Evolutionary conservation across 75 land plant species (phyloP), one percentile per base, ranked within the genome.

Genomic region (Larix kaempferi): DNA sequence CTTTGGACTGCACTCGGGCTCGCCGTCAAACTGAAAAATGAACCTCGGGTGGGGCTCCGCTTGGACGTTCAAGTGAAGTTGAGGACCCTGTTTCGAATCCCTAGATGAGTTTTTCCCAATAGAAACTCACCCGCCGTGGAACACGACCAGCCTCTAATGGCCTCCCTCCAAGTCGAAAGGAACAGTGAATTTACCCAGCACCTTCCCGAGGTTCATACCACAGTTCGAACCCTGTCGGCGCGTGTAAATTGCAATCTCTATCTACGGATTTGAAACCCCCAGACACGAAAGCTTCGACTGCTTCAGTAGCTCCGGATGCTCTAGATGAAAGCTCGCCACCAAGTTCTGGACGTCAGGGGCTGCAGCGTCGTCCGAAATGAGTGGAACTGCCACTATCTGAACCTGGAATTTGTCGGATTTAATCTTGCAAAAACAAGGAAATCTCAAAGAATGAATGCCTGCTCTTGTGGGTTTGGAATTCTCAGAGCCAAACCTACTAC

Each of bases 11-110:
- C 92, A 91, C 76, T 89, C 98, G 1, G 95, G 96, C 60, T 89
- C 92, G 5, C 91, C 91, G 29, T 89, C 98, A 66, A 95, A 95
- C 82, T 93, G 90, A 71, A 95, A 95, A 44, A 93, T 88, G 80
- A 91, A 95, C 39, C 98, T 81, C 10, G 98, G 98, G 63, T 95
- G 95, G 3, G 93, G 91, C 81, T 95, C 98, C 2, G 95, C 86
- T 77, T 66, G 82, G 0, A 95, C 93, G 52, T 73, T 80, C 63
- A 91, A 63, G 57, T 92, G 91, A 33, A 95, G 81, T 85, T 94
- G 87, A n/a, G 92, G 84, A 16, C 89, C 77, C 0, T 78, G 80
- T 44, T 77, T 82, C 23, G 84, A 72, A 16, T 55, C 64, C n/a
- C 66, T 75, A 3, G 29, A 22, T 2, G 59, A 49, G 55, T 81